A percentile compares a stretch with the other conserved stretches of the same genome.
Conservation (phyloP, 129 eudicot genomes). For the Chrysanthemum makinoi region DNA sequence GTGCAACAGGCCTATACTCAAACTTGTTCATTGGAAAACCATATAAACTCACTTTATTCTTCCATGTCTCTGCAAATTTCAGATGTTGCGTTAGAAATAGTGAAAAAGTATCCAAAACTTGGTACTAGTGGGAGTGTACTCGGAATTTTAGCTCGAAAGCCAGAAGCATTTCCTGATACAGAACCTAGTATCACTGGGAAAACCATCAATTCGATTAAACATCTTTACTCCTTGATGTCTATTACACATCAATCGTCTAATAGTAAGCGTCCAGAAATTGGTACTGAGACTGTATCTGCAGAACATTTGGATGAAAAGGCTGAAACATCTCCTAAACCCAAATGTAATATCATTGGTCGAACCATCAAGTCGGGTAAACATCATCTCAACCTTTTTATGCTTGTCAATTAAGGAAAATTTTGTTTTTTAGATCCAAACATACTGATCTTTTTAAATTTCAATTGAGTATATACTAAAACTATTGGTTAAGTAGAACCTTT, state of each 20-base stretch:
- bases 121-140: slow-evolving; percentile 8
- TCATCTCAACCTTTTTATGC: background rate
- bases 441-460: background rate
- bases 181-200: background rate
- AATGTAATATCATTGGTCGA: background rate
- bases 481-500: background rate
- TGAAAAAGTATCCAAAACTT: slow-evolving; percentile 20
- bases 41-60: too few species aligned
- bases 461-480: background rate
- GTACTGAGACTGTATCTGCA: too few species aligned
- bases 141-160: slow-evolving; percentile 8
- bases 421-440: too few species aligned
- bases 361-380: background rate
- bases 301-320: background rate
- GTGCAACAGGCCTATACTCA: too few species aligned
- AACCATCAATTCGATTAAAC: background rate
- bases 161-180: slow-evolving; percentile 3
- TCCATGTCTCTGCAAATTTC: too few species aligned
- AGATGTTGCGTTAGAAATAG: slow-evolving; percentile 40
- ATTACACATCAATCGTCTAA: background rate
- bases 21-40: too few species aligned
- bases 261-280: background rate
- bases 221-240: background rate
- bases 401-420: background rate
- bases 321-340: background rate